Evolutionary conservation across 2,329 filamentous ascomycete genomes (phyloP).

Genomic region (Aspergillus cejpii): DNA sequence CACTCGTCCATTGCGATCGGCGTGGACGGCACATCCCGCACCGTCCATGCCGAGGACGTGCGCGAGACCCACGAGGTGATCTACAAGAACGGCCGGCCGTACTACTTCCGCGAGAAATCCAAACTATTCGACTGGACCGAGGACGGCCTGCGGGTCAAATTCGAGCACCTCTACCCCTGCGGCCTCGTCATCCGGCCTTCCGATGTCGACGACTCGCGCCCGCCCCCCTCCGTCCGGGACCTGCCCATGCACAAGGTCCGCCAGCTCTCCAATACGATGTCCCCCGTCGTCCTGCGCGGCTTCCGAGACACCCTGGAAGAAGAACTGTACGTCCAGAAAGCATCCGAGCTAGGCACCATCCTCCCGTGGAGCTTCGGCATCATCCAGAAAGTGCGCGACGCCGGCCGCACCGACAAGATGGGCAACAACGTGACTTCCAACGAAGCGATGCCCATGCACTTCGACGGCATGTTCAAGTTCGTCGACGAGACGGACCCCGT

Average conservation of each 20-base stretch:
- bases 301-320: constrained; percentile 46
- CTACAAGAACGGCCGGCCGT: constrained; percentile 42
- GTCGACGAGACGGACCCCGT: constrained; percentile 34
- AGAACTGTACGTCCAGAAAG: constrained; percentile 44
- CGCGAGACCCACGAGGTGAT: constrained; percentile 43
- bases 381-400: constrained; percentile 48
- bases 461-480: constrained; percentile 53
- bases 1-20: constrained; percentile 32
- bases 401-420: constrained; percentile 39
- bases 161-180: constrained; percentile 44
- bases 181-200: constrained; percentile 21
- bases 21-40: constrained; percentile 21
- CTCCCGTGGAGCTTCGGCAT: constrained; percentile 51
- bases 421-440: constrained; percentile 50
- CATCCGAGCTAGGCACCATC: constrained; percentile 44
- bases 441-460: constrained; percentile 54
- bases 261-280: constrained; percentile 46
- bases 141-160: constrained; percentile 31
- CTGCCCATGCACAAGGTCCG: constrained; percentile 24
- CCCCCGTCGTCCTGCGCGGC: constrained; percentile 49
- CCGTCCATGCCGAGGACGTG: constrained; percentile 23
- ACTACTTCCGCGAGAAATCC: constrained; percentile 48
- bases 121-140: constrained; percentile 41
- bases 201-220: constrained; percentile 19
- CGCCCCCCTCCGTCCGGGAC: constrained; percentile 17